phyloP scores from a whole-genome alignment of 2,329 filamentous ascomycete species.

The Cladosporium colombiae region DNA sequence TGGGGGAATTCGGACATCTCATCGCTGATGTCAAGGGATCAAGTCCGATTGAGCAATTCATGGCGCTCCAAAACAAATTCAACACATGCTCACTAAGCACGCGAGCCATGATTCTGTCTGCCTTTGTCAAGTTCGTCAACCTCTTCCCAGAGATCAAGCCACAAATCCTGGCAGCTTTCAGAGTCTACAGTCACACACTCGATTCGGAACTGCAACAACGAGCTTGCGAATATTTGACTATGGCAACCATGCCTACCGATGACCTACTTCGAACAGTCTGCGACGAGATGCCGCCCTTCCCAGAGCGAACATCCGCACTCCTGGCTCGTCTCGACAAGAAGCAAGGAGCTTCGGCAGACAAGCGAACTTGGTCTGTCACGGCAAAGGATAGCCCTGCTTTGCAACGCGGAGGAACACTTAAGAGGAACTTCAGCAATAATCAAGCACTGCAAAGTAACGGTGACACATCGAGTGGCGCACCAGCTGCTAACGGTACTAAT shows the following conservation, averaged over 20 bases:
- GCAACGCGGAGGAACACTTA: constrained; percentile 77
- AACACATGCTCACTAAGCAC: constrained; percentile 85
- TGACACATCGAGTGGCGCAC: constrained; percentile 37
- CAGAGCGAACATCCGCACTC: constrained; percentile 87
- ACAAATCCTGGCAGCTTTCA: constrained; percentile 86
- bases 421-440: constrained; percentile 72
- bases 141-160: constrained; percentile 98
- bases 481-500: constrained; percentile 29
- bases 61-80: constrained; percentile 89
- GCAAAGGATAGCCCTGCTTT: constrained; percentile 71
- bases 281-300: constrained; percentile 98
- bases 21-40: constrained; percentile 90
- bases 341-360: constrained; percentile 82
- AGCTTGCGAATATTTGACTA: constrained; percentile 88
- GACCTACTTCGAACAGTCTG: constrained; percentile 90
- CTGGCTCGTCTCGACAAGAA: constrained; percentile 93
- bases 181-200: constrained; percentile 87
- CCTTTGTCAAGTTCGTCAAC: constrained; percentile 97
- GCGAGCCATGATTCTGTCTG: constrained; percentile 89
- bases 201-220: constrained; percentile 95
- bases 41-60: constrained; percentile 95
- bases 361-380: constrained; percentile 96
- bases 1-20: constrained; percentile 95
- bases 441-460: constrained; percentile 43
- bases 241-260: constrained; percentile 84